phyloP scores from a whole-genome alignment of 345 rosid species.

The Euclidium syriacum region DNA sequence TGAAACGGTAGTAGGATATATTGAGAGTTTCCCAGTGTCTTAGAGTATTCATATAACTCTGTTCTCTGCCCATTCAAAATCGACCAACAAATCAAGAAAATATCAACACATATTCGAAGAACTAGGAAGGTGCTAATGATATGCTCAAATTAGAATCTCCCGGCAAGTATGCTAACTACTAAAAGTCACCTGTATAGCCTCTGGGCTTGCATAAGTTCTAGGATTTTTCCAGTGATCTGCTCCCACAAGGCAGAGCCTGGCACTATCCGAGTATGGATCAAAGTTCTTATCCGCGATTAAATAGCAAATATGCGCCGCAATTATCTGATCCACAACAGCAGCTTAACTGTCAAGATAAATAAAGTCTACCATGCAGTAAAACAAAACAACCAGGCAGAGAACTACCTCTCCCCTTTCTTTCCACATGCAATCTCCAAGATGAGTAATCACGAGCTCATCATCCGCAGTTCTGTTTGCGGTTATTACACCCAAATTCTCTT shows the following conservation, averaged over 20 bases:
- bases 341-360: constrained; percentile 26
- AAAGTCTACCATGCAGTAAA: constrained; percentile 3
- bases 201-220: constrained; percentile 64
- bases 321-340: constrained; percentile 38
- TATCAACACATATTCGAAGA: constrained; percentile 23
- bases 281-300: constrained; percentile 64
- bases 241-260: constrained; percentile 73
- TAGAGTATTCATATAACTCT: constrained; percentile 89
- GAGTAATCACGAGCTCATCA: constrained; percentile 92
- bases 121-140: not conserved
- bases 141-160: constrained; percentile 4
- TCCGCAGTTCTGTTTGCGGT: constrained; percentile 94
- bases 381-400: constrained; percentile 13
- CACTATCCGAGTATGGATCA: constrained; percentile 62
- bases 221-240: constrained; percentile 77
- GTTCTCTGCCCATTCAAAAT: constrained; percentile 75
- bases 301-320: constrained; percentile 74
- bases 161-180: not conserved
- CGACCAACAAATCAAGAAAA: constrained; percentile 20
- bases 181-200: constrained; percentile 66
- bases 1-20: constrained; percentile 79
- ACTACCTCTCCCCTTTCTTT: constrained; percentile 93
- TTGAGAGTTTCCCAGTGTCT: constrained; percentile 95
- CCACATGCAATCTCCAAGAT: constrained; percentile 98
- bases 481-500: constrained; percentile 93